Base-by-base conservation (phyloP, 2,329 filamentous ascomycete species). In the Fusarium oxysporum region DNA sequence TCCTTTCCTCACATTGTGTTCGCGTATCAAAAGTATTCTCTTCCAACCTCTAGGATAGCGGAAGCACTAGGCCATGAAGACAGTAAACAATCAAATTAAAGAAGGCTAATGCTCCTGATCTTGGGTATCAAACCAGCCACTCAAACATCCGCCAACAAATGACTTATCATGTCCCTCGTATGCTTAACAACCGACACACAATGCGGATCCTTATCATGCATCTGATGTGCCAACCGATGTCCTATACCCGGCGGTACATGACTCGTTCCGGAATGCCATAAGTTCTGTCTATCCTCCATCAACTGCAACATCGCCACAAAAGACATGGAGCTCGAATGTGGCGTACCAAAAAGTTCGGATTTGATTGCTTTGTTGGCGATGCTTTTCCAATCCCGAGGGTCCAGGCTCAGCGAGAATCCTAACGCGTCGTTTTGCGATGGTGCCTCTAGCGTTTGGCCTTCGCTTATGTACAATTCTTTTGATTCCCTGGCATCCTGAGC, bases 151-250 rank as follows among this genome's bases (percentile, higher is more conserved):
- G n/a, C 21, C 21, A 70, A 16, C 6, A 74, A 23, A 3, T 74
- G 53, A 3, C 43, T 37, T 33, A 78, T 65, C 59, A 75, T 69
- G 14, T 51, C 66, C 44, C 61, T 77, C 1, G 75, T 77, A 43
- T 78, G 76, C n/a, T 71, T 78, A 9, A 78, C 65, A 25, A 78
- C 25, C 48, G 60, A 73, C 5, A 78, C 72, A 33, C 76, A 78
- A 54, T 72, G 57, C 2, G 76, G 76, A 21, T 78, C 76, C 30
- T 75, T 74, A 25, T 62, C 68, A 37, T 65, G 59, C 16, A 44
- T 48, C 38, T 73, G 71, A 38, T 73, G 67, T 6, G 54, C 35
- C 55, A 67, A 28, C 8, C 41, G 44, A 19, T 48, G 59, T 2
- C 47, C 70, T 23, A 65, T 69, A 10, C 69, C 64, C 7, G 37